Conservation (phyloP, 2,329 filamentous ascomycete genomes). For the Metarhizium rileyi region DNA sequence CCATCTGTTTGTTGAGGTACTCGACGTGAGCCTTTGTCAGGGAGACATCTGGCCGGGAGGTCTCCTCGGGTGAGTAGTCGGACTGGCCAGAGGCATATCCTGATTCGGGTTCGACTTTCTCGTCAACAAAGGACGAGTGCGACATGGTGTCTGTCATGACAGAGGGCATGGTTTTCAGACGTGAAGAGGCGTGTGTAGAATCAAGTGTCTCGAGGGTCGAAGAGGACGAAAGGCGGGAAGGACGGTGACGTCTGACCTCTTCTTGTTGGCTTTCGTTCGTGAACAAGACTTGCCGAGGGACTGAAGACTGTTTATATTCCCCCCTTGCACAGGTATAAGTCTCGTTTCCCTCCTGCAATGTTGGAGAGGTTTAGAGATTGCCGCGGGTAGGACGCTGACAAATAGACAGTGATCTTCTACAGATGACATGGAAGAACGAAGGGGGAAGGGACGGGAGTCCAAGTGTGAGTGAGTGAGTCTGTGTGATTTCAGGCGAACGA, state of each 20-base stretch:
- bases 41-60: constrained; percentile 60
- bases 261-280: background rate
- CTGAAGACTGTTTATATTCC: background rate
- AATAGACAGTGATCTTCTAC: background rate
- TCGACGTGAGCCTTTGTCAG: constrained; percentile 83
- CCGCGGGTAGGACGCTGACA: background rate
- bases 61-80: constrained; percentile 26
- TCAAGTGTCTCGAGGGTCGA: background rate
- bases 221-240: background rate
- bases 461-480: background rate
- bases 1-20: constrained; percentile 83
- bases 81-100: constrained; percentile 63
- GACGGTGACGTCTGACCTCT: background rate
- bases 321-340: background rate
- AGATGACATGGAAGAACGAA: background rate
- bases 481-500: background rate
- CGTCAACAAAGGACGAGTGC: constrained; percentile 27
- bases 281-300: background rate
- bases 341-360: background rate
- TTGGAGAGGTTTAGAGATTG: background rate
- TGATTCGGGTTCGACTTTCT: constrained; percentile 55
- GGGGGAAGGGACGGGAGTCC: background rate
- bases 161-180: background rate
- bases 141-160: constrained; percentile 28
- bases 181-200: background rate